These are phyloP conservation scores for Hemerocallis citrina DNA, from an alignment of 106 monocot genomes.

Conservation along the genomic window DNA sequence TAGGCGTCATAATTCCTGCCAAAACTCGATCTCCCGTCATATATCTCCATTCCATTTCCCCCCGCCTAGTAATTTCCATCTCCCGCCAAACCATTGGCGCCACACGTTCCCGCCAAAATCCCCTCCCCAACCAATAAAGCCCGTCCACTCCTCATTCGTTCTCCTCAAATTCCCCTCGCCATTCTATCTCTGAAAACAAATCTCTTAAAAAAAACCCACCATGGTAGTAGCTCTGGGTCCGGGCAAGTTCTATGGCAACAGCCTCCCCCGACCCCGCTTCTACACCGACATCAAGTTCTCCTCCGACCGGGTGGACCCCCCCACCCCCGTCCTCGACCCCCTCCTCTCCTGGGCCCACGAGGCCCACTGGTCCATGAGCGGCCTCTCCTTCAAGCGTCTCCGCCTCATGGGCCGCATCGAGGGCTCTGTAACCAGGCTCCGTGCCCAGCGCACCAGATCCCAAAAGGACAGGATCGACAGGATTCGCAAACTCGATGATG, in stretches of 20 bases:
- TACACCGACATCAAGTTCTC: too few species aligned
- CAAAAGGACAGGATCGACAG: background rate
- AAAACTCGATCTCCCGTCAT: too few species aligned
- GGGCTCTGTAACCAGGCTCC: conserved; percentile 62
- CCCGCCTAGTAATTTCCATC: too few species aligned
- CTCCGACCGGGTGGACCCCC: conserved; percentile 59
- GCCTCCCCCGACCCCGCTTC: conserved; percentile 73
- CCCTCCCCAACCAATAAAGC: too few species aligned
- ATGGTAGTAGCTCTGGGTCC: conserved; percentile 74
- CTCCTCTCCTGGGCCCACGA: conserved; percentile 69
- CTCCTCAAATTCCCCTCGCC: too few species aligned
- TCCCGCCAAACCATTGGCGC: too few species aligned
- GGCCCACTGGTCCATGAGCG: conserved; percentile 93
- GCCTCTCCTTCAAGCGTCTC: conserved; percentile 58
- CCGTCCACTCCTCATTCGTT: too few species aligned
- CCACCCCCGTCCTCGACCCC: conserved; percentile 45
- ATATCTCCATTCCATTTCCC: too few species aligned
- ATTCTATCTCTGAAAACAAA: background rate
- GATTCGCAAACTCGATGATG: background rate
- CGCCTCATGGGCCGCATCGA: conserved; percentile 83
- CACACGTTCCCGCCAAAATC: too few species aligned
- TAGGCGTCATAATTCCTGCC: too few species aligned
- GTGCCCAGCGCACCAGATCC: conserved; percentile 18
- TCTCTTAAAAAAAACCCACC: background rate
- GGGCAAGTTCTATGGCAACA: conserved; percentile 73